phyloP scores from a whole-genome alignment of 2,329 filamentous ascomycete genomes.

The Claviceps sorghi region DNA sequence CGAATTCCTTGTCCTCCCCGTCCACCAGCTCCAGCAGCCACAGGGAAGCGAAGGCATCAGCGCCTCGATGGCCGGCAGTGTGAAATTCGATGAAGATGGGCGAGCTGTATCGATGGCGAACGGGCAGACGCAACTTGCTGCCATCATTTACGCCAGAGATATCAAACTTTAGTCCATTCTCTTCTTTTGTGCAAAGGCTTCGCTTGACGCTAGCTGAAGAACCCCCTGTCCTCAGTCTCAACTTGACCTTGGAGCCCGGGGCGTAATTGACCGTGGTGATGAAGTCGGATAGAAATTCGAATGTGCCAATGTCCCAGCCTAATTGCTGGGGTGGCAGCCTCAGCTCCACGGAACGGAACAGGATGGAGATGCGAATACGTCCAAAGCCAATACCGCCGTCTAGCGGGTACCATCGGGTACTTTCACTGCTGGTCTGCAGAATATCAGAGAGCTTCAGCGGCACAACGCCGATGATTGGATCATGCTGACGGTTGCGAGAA shows the following conservation, averaged over 20 bases:
- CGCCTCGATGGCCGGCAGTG: constrained; percentile 48
- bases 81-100: constrained; percentile 84
- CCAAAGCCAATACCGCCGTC: constrained; percentile 90
- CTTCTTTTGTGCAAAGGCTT: constrained; percentile 45
- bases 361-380: constrained; percentile 69
- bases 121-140: constrained; percentile 56
- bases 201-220: constrained; percentile 58
- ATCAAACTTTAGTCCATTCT: constrained; percentile 35
- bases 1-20: constrained; percentile 60
- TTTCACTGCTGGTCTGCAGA: constrained; percentile 73
- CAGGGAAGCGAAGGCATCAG: constrained; percentile 62
- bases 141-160: constrained; percentile 28
- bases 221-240: constrained; percentile 72
- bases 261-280: constrained; percentile 52
- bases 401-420: constrained; percentile 88
- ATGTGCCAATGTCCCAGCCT: constrained; percentile 91
- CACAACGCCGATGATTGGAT: constrained; percentile 85
- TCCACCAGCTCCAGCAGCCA: constrained; percentile 82
- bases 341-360: constrained; percentile 83
- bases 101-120: constrained; percentile 79
- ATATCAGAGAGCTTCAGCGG: constrained; percentile 77
- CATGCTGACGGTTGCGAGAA: constrained; percentile 77
- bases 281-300: constrained; percentile 64
- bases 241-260: constrained; percentile 52
- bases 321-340: constrained; percentile 71